Evolutionary conservation across 495 filamentous ascomycete genomes (phyloP).

Genomic region (Apiosordaria backusii): DNA sequence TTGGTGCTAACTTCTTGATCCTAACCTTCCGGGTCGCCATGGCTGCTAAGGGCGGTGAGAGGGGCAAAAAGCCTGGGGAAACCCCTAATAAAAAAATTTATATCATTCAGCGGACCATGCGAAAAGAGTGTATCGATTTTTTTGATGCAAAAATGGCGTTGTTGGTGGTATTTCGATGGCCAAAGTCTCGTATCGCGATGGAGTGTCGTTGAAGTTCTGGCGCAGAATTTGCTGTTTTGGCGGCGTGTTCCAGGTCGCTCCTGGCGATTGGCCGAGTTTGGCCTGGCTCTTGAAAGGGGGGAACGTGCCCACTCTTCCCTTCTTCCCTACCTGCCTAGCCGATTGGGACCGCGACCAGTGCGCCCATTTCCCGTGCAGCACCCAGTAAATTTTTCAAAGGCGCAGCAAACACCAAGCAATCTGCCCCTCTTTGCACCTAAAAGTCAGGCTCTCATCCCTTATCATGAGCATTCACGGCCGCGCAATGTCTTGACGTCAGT

Average conservation of each 20-base stretch:
- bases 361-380: background rate
- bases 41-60: conserved; percentile 47
- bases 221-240: conserved; percentile 46
- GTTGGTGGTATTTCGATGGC: conserved; percentile 57
- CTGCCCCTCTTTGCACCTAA: conserved; percentile 8
- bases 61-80: conserved; percentile 46
- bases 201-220: conserved; percentile 61
- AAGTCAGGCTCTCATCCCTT: background rate
- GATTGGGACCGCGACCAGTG: conserved; percentile 7
- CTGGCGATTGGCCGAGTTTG: conserved; percentile 30
- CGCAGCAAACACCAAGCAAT: conserved; percentile 10
- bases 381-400: conserved; percentile 8
- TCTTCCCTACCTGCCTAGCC: conserved; percentile 1
- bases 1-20: conserved; percentile 87
- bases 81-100: conserved; percentile 43
- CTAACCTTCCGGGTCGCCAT: conserved; percentile 71
- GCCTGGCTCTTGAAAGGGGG: conserved; percentile 15
- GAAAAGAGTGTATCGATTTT: conserved; percentile 54
- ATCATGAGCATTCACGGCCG: background rate
- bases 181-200: conserved; percentile 53
- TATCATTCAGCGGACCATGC: conserved; percentile 52
- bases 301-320: conserved; percentile 13
- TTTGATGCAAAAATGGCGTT: conserved; percentile 48
- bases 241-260: conserved; percentile 28
- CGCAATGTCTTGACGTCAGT: conserved; percentile 11